A percentile compares a stretch with the other conserved stretches of the same genome.
Evolutionary conservation across 2,329 filamentous ascomycete genomes (phyloP).

Genomic region (Venturia asperata): DNA sequence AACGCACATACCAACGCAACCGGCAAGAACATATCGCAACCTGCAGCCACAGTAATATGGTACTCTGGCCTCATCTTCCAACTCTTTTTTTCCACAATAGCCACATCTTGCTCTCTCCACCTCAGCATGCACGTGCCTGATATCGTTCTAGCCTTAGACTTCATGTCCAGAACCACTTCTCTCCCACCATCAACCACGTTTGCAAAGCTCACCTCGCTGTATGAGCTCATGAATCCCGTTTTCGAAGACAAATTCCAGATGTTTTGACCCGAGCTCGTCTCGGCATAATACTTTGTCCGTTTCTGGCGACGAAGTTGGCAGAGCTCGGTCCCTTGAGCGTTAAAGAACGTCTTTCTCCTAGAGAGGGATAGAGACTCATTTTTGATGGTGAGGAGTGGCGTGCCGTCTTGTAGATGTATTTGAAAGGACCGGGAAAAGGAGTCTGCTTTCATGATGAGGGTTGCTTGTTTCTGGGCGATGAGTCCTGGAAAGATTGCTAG

Average conservation of each 20-base stretch:
- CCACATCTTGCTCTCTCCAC: neutral
- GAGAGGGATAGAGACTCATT: neutral
- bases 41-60: neutral
- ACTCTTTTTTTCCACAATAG: neutral
- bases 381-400: neutral
- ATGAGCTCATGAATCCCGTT: neutral
- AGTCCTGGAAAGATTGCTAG: neutral
- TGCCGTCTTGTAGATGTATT: neutral
- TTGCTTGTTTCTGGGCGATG: slow-evolving; percentile 1
- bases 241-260: neutral
- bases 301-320: slow-evolving; percentile 3
- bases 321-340: neutral
- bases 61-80: slow-evolving; percentile 4
- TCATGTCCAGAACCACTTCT: neutral
- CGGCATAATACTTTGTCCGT: neutral
- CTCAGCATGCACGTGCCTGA: neutral
- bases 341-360: neutral
- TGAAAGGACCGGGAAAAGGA: neutral
- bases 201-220: neutral
- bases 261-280: neutral
- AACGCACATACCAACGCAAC: neutral
- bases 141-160: neutral
- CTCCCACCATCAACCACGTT: neutral
- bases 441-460: slow-evolving; percentile 8
- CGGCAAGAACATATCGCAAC: neutral